These are phyloP conservation scores for Dendrocalamus sinicus DNA, from an alignment of 176 grass and related monocot genomes.

Conservation along the genomic window DNA sequence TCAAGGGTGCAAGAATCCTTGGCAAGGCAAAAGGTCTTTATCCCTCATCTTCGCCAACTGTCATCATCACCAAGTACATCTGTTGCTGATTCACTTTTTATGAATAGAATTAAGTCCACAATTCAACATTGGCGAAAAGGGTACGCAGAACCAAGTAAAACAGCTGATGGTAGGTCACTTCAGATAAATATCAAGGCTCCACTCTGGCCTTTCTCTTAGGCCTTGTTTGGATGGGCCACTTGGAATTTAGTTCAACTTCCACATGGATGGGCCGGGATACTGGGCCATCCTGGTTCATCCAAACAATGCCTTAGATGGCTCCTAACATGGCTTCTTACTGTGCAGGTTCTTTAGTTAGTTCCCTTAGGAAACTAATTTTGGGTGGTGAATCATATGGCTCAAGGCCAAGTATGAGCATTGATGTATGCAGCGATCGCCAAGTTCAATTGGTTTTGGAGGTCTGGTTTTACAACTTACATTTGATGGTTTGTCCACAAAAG, in stretches of 20 bases:
- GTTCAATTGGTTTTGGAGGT: slow-evolving; percentile 83
- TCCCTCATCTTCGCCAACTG: slow-evolving; percentile 32
- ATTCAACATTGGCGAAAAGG: slow-evolving; percentile 66
- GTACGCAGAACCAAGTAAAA: slow-evolving; percentile 53
- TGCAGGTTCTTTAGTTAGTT: slow-evolving; percentile 55
- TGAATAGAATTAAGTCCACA: slow-evolving; percentile 72
- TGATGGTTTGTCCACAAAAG: slow-evolving; percentile 23
- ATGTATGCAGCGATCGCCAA: slow-evolving; percentile 83
- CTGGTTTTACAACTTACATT: slow-evolving; percentile 27
- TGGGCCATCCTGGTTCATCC: background rate
- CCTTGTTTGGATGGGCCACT: background rate
- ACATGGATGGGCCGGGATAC: background rate
- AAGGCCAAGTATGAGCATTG: slow-evolving; percentile 76
- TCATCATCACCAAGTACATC: slow-evolving; percentile 50
- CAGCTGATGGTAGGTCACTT: slow-evolving; percentile 60
- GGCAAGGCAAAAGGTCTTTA: slow-evolving; percentile 58
- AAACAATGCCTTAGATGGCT: slow-evolving; percentile 5
- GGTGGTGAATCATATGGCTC: slow-evolving; percentile 69
- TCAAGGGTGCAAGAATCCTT: slow-evolving; percentile 95
- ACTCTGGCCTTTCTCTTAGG: slow-evolving; percentile 11
- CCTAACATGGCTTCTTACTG: slow-evolving; percentile 38
- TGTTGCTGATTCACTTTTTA: slow-evolving; percentile 80
- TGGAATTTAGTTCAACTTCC: background rate
- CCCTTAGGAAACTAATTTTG: slow-evolving; percentile 71
- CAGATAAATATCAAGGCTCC: slow-evolving; percentile 1